Evolutionary conservation across 2,329 filamentous ascomycete genomes (phyloP), one percentile per base, ranked within the genome.

Genomic region (Fusarium subtropicale): DNA sequence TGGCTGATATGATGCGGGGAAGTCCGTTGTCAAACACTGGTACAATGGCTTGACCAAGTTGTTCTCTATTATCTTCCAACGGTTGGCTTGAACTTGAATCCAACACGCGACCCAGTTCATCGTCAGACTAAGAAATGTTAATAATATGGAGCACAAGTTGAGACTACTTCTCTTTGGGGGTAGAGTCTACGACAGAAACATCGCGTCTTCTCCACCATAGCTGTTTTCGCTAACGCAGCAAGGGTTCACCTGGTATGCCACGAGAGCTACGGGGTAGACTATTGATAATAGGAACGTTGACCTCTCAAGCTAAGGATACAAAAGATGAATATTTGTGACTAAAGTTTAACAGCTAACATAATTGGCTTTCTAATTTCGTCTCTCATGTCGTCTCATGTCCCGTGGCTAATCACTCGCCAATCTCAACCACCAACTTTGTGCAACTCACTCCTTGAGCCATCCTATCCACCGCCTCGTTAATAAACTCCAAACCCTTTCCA

Each of bases 361-460:
- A 22, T 22, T 20, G 12, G 36, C 36, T 20, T 12, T 20, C 36
- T 12, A 12, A 22, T 22, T 4, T 13, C 5, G 6, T 22, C 6
- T 13, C 7, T 20, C 36, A 28, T 4, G 7, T 22, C 20, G 20
- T 22, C 20, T 22, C 20, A 22, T 24, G 26, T 28, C 11, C 22
- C 4, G 10, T 16, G 3, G 6, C 7, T 2, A 7, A 34, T 75
- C 34, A 82, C 50, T 78, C 74, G 1, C 60, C 64, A 72, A 83
- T 33, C 58, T 83, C 78, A 50, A 83, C 69, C 38, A 83, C 75
- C 57, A 84, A 74, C 72, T 83, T 84, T 0, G 71, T 75, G 63
- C 81, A 82, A 45, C 81, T 83, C 15, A 83, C 80, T 0, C 82
- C 81, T n/a, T 31, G 56, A 2, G 64, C 59, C 16, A 84, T 51